Conservation (phyloP, 2,329 filamentous ascomycete species). For the Colletotrichum eremochloae region DNA sequence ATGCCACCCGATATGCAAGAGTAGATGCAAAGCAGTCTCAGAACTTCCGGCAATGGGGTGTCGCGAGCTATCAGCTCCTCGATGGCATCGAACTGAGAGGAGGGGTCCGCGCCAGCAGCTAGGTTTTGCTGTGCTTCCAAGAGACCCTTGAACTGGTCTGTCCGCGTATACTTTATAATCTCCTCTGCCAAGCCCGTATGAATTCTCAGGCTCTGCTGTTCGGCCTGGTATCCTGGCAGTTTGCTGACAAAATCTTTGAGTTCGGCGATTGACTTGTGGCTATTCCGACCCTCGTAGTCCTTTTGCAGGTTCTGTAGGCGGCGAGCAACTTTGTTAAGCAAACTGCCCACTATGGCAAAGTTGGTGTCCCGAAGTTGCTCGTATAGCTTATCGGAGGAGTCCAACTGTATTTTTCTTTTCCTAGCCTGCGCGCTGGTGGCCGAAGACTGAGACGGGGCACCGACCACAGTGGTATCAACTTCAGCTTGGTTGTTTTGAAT, state of each 20-base stretch:
- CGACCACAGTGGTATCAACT: slow-evolving; percentile 90
- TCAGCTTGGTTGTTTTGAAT: slow-evolving; percentile 95
- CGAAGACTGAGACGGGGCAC: slow-evolving; percentile 74
- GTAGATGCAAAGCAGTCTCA: slow-evolving; percentile 90
- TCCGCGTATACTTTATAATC: slow-evolving; percentile 91
- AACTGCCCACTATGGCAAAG: slow-evolving; percentile 91
- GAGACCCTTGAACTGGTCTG: slow-evolving; percentile 88
- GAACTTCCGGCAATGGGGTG: slow-evolving; percentile 82
- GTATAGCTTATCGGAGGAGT: slow-evolving; percentile 91
- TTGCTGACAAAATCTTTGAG: slow-evolving; percentile 96
- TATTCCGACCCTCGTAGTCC: slow-evolving; percentile 90
- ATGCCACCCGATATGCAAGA: slow-evolving; percentile 91
- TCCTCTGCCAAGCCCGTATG: slow-evolving; percentile 95
- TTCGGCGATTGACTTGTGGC: slow-evolving; percentile 86
- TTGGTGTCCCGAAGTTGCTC: slow-evolving; percentile 90
- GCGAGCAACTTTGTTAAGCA: slow-evolving; percentile 91
- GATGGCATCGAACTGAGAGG: slow-evolving; percentile 88
- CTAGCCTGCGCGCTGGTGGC: slow-evolving; percentile 69
- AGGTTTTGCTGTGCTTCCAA: slow-evolving; percentile 97
- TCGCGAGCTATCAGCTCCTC: slow-evolving; percentile 95
- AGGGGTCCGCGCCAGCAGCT: slow-evolving; percentile 89
- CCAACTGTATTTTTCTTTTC: slow-evolving; percentile 90
- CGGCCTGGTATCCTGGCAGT: slow-evolving; percentile 90
- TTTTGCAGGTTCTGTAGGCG: slow-evolving; percentile 84
- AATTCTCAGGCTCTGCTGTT: slow-evolving; percentile 91